Evolutionary conservation across 2,329 filamentous ascomycete species (phyloP).

Genomic region (Microcyclospora pomicola): DNA sequence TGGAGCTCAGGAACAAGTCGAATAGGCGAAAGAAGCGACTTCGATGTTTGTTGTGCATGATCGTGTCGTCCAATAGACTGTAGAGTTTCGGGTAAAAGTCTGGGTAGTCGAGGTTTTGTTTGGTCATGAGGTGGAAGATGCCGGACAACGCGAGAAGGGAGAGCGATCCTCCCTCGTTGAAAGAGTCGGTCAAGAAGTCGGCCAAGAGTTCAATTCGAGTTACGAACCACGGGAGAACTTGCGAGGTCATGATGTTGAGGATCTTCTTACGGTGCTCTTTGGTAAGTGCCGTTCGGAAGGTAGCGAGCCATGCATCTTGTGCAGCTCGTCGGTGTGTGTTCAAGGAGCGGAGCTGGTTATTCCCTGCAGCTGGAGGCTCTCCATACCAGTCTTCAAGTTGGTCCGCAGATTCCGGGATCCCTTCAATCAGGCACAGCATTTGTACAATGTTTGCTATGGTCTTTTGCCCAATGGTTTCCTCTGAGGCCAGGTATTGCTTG

Average conservation of each 20-base stretch:
- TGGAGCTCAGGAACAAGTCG: constrained; percentile 79
- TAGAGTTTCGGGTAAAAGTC: constrained; percentile 85
- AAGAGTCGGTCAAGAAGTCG: constrained; percentile 93
- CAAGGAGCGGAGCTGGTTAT: constrained; percentile 45
- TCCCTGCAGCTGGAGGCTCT: constrained; percentile 32
- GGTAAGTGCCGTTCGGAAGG: constrained; percentile 54
- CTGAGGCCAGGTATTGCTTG: constrained; percentile 36
- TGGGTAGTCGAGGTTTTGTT: constrained; percentile 81
- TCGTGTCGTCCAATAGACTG: constrained; percentile 69
- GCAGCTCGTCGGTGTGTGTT: constrained; percentile 63
- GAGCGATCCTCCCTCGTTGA: constrained; percentile 71
- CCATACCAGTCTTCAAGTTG: constrained; percentile 59
- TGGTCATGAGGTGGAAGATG: constrained; percentile 85
- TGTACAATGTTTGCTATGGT: constrained; percentile 46
- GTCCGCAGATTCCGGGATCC: constrained; percentile 51
- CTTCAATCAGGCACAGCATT: constrained; percentile 53
- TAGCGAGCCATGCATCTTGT: constrained; percentile 73
- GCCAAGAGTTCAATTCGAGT: constrained; percentile 75
- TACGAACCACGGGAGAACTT: constrained; percentile 74
- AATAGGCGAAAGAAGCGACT: constrained; percentile 86
- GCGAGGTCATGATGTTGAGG: constrained; percentile 58
- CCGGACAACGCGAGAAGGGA: constrained; percentile 82
- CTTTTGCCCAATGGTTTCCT: constrained; percentile 17
- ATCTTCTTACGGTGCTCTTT: constrained; percentile 67
- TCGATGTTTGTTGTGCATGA: constrained; percentile 87